Evolutionary conservation across 495 filamentous ascomycete genomes (phyloP), one percentile per base, ranked within the genome.

Genomic region (Penicillium tannophilum): DNA sequence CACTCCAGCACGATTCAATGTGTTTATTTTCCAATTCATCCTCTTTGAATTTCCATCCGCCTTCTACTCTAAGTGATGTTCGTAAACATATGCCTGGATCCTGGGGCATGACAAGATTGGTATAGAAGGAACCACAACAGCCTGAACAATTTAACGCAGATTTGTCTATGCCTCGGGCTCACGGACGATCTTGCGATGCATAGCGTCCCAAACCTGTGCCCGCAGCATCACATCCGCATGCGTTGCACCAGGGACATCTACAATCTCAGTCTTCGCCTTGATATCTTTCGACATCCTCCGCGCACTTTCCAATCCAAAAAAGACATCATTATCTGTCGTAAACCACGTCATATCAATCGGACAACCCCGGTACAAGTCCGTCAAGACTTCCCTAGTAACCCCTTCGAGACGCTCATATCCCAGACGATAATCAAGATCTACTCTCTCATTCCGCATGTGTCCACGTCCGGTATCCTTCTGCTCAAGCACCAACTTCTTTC

Each of bases 1-100:
- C 76, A 76, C 72, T 73, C 70, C 70, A 76, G 72, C 74, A 74
- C 72, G 74, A 71, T 76, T 76, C 74, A 77, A 70, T 79, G 72
- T 76, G 69, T 72, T 72, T 72, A 70, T 72, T 73, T 68, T 69
- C 63, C 56, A 56, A 66, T 66, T 66, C 66, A 58, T 17, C 49
- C 31, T 60, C 39, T 42, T 39, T 48, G 45, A 49, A 49, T 56
- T 36, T 58, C 57, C 35, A 52, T 19, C 53, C 16, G 36, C 26
- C 11, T 31, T 42, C 42, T 48, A n/a, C 12, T 41, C 4, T 41
- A 1, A 36, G 1, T 12, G 33, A 4, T 10, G 1, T 36, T 9
- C 12, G 33, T 36, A 36, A 3, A 36, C 3, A 28, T 5, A 7
- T 7, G 28, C 28, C 28, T 28, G 28, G 3, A 28, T 28, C 3